A percentile compares a stretch with the other conserved stretches of the same genome.
phyloP scores from a whole-genome alignment of 805 yeast species.

The Teunomyces aglyptinius region DNA sequence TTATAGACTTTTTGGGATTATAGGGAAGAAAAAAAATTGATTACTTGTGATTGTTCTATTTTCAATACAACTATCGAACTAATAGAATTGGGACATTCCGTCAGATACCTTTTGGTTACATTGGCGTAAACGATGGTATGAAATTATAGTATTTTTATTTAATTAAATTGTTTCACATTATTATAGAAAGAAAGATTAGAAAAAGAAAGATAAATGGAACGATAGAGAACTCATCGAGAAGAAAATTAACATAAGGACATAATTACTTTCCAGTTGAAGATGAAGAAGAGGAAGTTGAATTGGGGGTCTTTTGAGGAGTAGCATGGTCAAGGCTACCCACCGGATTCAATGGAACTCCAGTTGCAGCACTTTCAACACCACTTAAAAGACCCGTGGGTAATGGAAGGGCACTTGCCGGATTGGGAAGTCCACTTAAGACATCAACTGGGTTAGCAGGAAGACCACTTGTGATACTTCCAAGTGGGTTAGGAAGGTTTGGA shows the following conservation, averaged over 20 bases:
- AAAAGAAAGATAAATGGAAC: not conserved
- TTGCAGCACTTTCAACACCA: not conserved
- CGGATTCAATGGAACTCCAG: not conserved
- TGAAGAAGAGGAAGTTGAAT: not conserved
- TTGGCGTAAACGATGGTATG: not conserved
- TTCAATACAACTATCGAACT: not conserved
- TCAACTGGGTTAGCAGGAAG: not conserved
- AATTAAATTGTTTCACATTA: not conserved
- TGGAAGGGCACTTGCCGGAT: not conserved
- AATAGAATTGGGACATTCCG: not conserved
- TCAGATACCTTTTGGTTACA: not conserved
- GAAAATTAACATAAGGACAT: not conserved
- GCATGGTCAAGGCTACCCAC: not conserved
- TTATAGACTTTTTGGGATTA: not conserved
- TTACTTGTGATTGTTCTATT: not conserved
- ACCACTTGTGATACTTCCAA: not conserved
- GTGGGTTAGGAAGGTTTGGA: not conserved
- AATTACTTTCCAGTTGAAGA: not conserved
- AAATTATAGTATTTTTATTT: not conserved
- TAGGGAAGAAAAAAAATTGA: too few relatives aligned
- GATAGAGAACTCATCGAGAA: too few relatives aligned
- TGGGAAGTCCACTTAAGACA: not conserved
- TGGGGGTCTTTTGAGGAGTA: not conserved
- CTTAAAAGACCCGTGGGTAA: not conserved
- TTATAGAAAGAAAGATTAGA: not conserved